Evolutionary conservation across 1,139 yeast genomes (phyloP), one percentile per base, ranked within the genome.

Genomic region (Suhomyces coccinellae): DNA sequence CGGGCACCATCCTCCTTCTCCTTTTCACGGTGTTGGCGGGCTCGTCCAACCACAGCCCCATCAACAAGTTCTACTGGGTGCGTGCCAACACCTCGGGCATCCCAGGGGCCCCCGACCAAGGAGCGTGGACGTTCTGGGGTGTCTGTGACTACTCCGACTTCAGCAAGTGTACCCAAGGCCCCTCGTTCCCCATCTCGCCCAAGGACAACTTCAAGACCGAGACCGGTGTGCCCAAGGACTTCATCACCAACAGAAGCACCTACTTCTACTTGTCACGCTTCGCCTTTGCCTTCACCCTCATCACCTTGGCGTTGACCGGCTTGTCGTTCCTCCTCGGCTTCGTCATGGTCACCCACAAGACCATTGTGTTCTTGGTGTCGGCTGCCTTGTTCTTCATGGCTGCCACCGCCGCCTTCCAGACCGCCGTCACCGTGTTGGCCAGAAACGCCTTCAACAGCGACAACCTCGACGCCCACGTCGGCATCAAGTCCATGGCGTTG

Each of bases 71-170:
- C 56, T 86, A 82, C 67, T 84, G 90, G 90, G 60, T 86, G 38
- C 71, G 78, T 61, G 93, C 85, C 41, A 84, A 85, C 60, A 85
- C 93, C 41, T 64, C 79, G 1, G 61, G 61, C 42, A 82, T 85
- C 45, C 52, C 74, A 9, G 69, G 71, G 47, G 88, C 90, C n/a
- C 74, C 77, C 31, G 48, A 63, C 28, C 55, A 55, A 47, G 69
- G 88, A 15, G 81, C 87, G 52, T 86, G 93, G 93, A 83, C 91
- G 2, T 86, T 82, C 71, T 86, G 95, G 95, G 93, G 93, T 55
- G 77, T 84, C 38, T 84, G 90, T 65, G 74, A 76, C 45, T 67
- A 68, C 40, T 43, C 53, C 17, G 59, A 67, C 56, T 67, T 69
- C 51, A 67, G 74, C 41, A 78, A 84, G 14, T 73, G 79, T 58